Percentiles rank a stretch among this genome's conserved stretches.
Evolutionary conservation across 1,284 basidiomycete genomes (phyloP).

Genomic region (Erythrobasidium hasegawianum): DNA sequence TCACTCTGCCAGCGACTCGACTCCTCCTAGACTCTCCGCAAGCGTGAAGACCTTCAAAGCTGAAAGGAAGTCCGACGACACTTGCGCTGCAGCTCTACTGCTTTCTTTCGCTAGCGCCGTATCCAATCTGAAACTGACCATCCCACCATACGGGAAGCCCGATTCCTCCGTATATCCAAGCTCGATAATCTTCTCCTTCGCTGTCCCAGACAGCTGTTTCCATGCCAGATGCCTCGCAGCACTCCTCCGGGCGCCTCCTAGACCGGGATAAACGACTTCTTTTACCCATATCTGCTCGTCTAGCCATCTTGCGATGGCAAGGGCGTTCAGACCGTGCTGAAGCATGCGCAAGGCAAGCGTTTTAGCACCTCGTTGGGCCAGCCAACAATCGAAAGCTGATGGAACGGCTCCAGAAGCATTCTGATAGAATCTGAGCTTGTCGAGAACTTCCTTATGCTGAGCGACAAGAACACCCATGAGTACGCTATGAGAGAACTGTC

Average conservation of each 20-base stretch:
- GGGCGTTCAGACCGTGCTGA: slow-evolving; percentile 77
- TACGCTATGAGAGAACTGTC: slow-evolving; percentile 39
- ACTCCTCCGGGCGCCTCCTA: slow-evolving; percentile 51
- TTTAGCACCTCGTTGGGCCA: slow-evolving; percentile 86
- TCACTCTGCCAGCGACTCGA: slow-evolving; percentile 78
- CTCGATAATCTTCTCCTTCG: slow-evolving; percentile 46
- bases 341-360: slow-evolving; percentile 79
- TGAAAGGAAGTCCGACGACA: slow-evolving; percentile 65
- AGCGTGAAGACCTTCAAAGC: slow-evolving; percentile 70
- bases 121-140: slow-evolving; percentile 63
- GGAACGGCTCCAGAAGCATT: slow-evolving; percentile 63
- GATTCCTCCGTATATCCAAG: slow-evolving; percentile 43
- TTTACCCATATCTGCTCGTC: slow-evolving; percentile 56
- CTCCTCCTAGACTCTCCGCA: slow-evolving; percentile 85
- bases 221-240: slow-evolving; percentile 53
- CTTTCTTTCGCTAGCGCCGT: slow-evolving; percentile 29
- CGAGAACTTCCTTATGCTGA: slow-evolving; percentile 55
- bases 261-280: slow-evolving; percentile 81
- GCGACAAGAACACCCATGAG: slow-evolving; percentile 78
- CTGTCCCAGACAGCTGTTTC: slow-evolving; percentile 59
- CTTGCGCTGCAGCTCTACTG: slow-evolving; percentile 5
- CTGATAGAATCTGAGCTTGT: slow-evolving; percentile 77
- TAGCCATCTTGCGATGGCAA: slow-evolving; percentile 69
- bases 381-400: slow-evolving; percentile 83
- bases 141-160: slow-evolving; percentile 80